Evolutionary conservation across 2,329 filamentous ascomycete species (phyloP).

Genomic region (Xylaria sp.): DNA sequence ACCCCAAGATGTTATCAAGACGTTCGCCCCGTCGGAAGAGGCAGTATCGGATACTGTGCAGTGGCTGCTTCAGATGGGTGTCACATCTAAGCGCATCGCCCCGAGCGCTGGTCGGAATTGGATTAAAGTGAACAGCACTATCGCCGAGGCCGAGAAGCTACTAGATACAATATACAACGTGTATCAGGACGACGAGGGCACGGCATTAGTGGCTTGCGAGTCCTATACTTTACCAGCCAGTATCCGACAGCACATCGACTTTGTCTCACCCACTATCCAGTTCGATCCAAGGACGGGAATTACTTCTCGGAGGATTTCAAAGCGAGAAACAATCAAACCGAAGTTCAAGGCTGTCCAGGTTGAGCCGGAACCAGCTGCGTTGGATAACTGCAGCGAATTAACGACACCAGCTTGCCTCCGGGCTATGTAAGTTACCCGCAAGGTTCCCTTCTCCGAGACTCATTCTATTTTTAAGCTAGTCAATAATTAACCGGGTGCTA

Average conservation of each 20-base stretch:
- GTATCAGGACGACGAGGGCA: slow-evolving; percentile 7
- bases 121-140: slow-evolving; percentile 15
- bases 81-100: not conserved
- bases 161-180: slow-evolving; percentile 8
- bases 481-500: not conserved
- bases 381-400: slow-evolving; percentile 7
- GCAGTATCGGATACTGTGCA: not conserved
- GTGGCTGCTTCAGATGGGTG: slow-evolving; percentile 13
- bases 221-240: slow-evolving; percentile 1
- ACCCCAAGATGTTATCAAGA: slow-evolving; percentile 9
- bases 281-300: slow-evolving; percentile 11
- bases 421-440: slow-evolving; percentile 15
- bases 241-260: slow-evolving; percentile 14
- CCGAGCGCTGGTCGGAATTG: slow-evolving; percentile 11
- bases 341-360: not conserved
- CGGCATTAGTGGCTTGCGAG: slow-evolving; percentile 8
- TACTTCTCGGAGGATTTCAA: not conserved
- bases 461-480: not conserved
- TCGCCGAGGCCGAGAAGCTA: slow-evolving; percentile 17
- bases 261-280: slow-evolving; percentile 18
- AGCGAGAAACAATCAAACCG: not conserved
- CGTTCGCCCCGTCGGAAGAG: slow-evolving; percentile 12
- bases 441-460: no score
- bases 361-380: not conserved
- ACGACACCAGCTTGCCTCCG: slow-evolving; percentile 19